Conservation (phyloP, 768 basidiomycete genomes). For the Cystobasidium onofrii region DNA sequence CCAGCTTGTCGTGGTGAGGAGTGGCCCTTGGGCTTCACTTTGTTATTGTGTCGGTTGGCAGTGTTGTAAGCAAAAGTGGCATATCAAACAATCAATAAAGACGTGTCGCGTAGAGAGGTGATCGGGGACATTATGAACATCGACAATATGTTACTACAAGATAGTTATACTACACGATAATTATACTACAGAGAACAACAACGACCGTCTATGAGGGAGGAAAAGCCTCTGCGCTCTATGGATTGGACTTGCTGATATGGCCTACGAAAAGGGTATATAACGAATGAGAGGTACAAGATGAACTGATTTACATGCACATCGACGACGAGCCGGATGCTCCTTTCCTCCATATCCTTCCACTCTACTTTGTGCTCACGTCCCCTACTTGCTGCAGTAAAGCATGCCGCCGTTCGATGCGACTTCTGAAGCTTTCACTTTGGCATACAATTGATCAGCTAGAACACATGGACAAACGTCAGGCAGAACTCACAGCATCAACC, state of each 20-base stretch:
- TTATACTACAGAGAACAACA: no score
- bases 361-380: neutral
- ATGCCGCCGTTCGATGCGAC: neutral
- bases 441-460: neutral
- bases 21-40: no score
- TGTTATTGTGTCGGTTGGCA: no score
- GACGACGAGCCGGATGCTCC: no score
- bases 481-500: conserved; percentile 7
- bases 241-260: no score
- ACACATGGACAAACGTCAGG: neutral
- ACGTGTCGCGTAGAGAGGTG: neutral
- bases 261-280: no score
- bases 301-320: neutral
- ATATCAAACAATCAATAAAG: neutral
- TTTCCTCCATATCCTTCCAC: no score
- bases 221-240: neutral
- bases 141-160: no score
- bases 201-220: no score
- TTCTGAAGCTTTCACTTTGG: neutral
- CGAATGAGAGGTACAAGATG: no score
- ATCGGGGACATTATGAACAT: neutral
- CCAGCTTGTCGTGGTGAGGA: neutral
- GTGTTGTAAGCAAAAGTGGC: no score
- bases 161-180: no score
- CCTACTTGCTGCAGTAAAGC: neutral